These are phyloP conservation scores for Aspergillus sp. DNA, from an alignment of 2,329 filamentous ascomycete genomes.

Conservation along the genomic window DNA sequence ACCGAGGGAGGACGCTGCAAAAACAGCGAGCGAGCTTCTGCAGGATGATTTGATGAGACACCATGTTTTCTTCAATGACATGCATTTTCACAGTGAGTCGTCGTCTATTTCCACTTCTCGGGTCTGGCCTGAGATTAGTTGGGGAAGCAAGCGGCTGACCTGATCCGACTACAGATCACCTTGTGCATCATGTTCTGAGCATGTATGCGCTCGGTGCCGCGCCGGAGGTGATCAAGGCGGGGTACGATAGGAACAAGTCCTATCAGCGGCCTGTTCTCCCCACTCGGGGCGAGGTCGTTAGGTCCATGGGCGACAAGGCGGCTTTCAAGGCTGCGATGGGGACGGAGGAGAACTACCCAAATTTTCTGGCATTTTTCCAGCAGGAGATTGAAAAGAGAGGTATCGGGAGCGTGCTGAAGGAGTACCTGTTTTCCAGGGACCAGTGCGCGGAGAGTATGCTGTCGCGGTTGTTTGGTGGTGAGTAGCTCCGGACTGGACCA, in stretches of 20 bases:
- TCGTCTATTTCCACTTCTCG: background rate
- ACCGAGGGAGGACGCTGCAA: constrained; percentile 50
- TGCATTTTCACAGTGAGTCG: constrained; percentile 57
- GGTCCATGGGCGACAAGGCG: constrained; percentile 48
- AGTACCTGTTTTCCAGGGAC: constrained; percentile 61
- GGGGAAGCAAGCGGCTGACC: constrained; percentile 3
- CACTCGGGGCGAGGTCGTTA: constrained; percentile 41
- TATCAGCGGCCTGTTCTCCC: constrained; percentile 55
- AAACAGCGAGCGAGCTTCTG: constrained; percentile 56
- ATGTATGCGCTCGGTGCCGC: constrained; percentile 66
- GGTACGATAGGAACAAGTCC: constrained; percentile 53
- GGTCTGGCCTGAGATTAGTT: background rate
- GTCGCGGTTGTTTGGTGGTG: constrained; percentile 56
- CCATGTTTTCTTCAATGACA: constrained; percentile 71
- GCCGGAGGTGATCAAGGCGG: constrained; percentile 48
- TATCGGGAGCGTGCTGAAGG: constrained; percentile 52
- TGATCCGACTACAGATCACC: constrained; percentile 51
- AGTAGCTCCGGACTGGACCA: no score
- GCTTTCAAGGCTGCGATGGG: constrained; percentile 54
- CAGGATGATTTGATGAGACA: constrained; percentile 64
- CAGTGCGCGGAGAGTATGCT: constrained; percentile 60
- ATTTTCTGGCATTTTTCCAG: constrained; percentile 71
- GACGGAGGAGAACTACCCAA: constrained; percentile 55
- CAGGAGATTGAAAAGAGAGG: constrained; percentile 57
- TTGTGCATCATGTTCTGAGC: constrained; percentile 66